Evolutionary conservation across 192 early-diverging fungal species (phyloP), one percentile per base, ranked within the genome.

Genomic region (Backusella psychrophila): DNA sequence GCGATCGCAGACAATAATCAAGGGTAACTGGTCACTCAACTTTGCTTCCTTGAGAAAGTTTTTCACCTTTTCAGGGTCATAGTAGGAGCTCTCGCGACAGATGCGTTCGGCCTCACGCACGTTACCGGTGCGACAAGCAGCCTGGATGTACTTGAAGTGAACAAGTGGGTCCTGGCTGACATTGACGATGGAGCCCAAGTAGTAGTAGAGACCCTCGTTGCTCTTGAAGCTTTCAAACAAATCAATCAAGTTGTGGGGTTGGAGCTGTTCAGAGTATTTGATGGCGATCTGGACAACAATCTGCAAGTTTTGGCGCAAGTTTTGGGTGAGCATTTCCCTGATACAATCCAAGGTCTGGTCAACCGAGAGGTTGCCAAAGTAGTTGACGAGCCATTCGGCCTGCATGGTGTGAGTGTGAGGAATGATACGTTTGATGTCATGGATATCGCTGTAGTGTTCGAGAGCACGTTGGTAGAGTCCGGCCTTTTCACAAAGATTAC

Each of bases 71-170:
- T 99, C 98, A 3, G 97, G 91, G 75, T 99, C 97, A 81, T 97
- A 99, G 85, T 91, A 92, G 84, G 95, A 94, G 86, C 93, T 96
- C 82, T 99, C 98, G 66, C 96, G 90, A 81, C 96, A 97, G 66
- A 99, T 94, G 49, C 97, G 91, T 85, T 99, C 98, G 34, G 98
- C 97, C 80, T 98, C 98, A 86, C 96, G 97, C 67, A 94, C 88
- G 84, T 99, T 97, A 15, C 96, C 96, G 42, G 94, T 95, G 39
- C 91, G 86, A 73, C 92, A 92, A 14, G 96, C 97, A 11, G 98
- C 94, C 84, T 99, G 96, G 73, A 99, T 99, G 85, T 98, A 99
- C 89, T 98, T 98, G 89, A 97, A 97, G 75, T 97, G 95, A 1
- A 99, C 98, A 52, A 96, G 93, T 6, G 94, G 89, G 77, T 98